Evolutionary conservation across 129 eudicot genomes (phyloP).

Genomic region (Sambucus nigra): DNA sequence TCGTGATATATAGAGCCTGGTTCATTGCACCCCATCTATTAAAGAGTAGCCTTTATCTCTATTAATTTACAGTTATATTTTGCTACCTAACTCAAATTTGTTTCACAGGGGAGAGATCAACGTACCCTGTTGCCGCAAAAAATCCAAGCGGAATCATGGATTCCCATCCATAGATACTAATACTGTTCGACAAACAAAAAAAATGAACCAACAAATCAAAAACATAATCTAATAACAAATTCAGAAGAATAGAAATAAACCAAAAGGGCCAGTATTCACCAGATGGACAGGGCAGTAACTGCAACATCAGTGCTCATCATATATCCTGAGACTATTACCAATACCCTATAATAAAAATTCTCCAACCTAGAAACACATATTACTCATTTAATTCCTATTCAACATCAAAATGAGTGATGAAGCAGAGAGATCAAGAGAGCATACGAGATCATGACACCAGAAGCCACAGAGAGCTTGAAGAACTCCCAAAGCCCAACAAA

Average conservation of each 20-base stretch:
- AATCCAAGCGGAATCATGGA: constrained; percentile 46
- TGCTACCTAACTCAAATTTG: too few species aligned
- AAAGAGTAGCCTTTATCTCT: too few species aligned
- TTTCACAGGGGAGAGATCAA: neutral
- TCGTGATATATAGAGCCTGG: too few species aligned
- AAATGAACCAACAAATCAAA: neutral
- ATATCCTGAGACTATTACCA: constrained; percentile 28
- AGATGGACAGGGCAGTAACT: constrained; percentile 31
- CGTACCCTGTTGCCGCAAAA: constrained; percentile 46
- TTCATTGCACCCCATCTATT: too few species aligned
- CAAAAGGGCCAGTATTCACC: constrained; percentile 7
- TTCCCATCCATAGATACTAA: constrained; percentile 42
- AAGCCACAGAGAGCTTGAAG: constrained; percentile 39
- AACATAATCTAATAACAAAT: neutral
- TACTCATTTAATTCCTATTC: neutral
- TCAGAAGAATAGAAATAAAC: neutral
- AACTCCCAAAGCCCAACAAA: constrained; percentile 45
- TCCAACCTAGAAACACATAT: constrained; percentile 20
- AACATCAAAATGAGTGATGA: neutral
- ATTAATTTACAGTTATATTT: too few species aligned
- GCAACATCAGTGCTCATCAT: constrained; percentile 27
- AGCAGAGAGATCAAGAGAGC: neutral
- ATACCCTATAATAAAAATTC: constrained; percentile 26
- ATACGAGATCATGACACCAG: constrained; percentile 44
- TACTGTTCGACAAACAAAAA: constrained; percentile 15